Base-by-base conservation (phyloP, 176 grass and related monocot genomes). In the Urochloa ruziziensis region DNA sequence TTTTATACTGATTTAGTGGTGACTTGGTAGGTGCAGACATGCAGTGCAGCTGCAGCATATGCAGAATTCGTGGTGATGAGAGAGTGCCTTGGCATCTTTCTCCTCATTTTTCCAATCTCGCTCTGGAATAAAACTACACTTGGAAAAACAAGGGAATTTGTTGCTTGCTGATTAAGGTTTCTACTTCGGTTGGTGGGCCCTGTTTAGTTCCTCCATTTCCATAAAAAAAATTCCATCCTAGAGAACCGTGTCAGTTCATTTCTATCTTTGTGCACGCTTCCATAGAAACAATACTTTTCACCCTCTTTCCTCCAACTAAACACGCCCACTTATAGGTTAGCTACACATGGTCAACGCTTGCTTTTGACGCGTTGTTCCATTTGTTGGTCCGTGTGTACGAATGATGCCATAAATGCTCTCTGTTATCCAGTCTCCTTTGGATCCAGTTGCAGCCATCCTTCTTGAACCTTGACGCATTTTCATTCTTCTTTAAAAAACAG, bases 401-500 rank as follows among this genome's bases (percentile, higher is more conserved):
- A 10, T 48, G 60, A 48, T 67, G 60, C 14, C 77, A 34, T 47
- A 28, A 39, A 30, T 6, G 49, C 15, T 81, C 28, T 61, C 36
- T 13, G 62, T 51, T 82, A 62, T 40, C 2, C 39, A 10, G 9
- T 15, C 23, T 47, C 34, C 25, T 7, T 54, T 12, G 49, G 16
- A 49, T 52, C 54, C 33, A 34, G 64, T 42, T 78, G 32, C 64
- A 70, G 73, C 53, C 80, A 62, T 62, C 30, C 42, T 77, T 51
- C 34, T 80, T 64, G 84, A 82, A 77, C 13, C 24, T 87, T 75
- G 51, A 75, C 62, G 36, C 2, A 65, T 25, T 51, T 80, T 15
- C 3, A 8, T 34, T n/a, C 1, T 54, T 29, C 27, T 51, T 51
- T 10, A 44, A 70, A 4, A 30, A n/a, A n/a, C n/a, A n/a, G n/a